These are phyloP conservation scores for Umbelopsis ramanniana DNA, from an alignment of 192 early-diverging fungal species.

Conservation along the genomic window DNA sequence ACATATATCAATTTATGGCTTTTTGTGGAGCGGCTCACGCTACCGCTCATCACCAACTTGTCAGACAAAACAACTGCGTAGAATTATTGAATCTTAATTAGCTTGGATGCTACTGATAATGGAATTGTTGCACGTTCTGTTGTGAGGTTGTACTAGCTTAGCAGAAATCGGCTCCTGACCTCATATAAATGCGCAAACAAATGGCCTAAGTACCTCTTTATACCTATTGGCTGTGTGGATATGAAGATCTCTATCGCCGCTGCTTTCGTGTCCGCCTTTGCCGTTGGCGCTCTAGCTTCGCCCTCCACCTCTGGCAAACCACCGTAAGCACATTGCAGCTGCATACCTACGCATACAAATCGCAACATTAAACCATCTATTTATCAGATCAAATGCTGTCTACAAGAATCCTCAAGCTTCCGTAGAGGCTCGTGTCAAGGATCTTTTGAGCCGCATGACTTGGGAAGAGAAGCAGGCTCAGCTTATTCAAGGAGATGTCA, in stretches of 20 bases:
- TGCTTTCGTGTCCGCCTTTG: neutral
- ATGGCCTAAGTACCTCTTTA: neutral
- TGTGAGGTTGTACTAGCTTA: neutral
- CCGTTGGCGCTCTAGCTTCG: neutral
- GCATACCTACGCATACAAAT: neutral
- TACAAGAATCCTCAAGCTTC: slow-evolving; percentile 13
- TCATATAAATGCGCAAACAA: neutral
- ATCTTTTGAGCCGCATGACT: slow-evolving; percentile 25
- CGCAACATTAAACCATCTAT: neutral
- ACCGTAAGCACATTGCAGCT: neutral
- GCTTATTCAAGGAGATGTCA: slow-evolving; percentile 13
- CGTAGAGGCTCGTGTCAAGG: slow-evolving; percentile 3
- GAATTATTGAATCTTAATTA: neutral
- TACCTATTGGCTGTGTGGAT: neutral
- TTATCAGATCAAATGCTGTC: neutral
- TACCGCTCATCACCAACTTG: neutral
- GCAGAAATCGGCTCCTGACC: neutral
- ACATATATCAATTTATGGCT: neutral
- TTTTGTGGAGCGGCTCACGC: neutral
- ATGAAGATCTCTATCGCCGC: neutral
- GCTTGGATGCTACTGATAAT: neutral
- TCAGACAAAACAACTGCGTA: neutral
- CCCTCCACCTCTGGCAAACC: neutral
- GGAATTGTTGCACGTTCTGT: neutral
- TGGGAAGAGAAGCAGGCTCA: slow-evolving; percentile 20